Conservation (phyloP, 2,329 filamentous ascomycete species). For the Penicillium brasilianum region DNA sequence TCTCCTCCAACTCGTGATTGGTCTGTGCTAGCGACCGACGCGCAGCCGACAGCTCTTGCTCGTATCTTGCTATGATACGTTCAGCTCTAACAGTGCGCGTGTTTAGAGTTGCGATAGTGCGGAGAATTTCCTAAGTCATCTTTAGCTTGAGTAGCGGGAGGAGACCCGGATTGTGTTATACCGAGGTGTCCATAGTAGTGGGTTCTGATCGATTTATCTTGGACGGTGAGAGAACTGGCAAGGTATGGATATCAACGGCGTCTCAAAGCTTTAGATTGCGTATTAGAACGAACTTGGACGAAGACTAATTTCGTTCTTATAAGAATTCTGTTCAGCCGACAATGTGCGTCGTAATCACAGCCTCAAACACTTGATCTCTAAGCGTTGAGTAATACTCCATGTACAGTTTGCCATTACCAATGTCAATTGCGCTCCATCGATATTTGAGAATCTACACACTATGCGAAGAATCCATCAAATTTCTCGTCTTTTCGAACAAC, state of each 20-base stretch:
- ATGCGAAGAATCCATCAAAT: not conserved
- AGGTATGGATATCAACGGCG: not conserved
- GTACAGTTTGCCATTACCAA: not conserved
- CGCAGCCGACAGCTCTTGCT: not conserved
- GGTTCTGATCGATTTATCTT: not conserved
- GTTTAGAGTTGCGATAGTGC: not conserved
- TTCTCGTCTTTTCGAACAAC: not conserved
- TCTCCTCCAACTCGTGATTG: not conserved
- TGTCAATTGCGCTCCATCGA: not conserved
- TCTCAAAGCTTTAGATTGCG: not conserved
- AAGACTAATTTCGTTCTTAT: not conserved
- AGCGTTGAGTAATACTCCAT: not conserved
- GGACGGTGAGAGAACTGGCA: not conserved
- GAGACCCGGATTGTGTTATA: not conserved
- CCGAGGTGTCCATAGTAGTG: not conserved
- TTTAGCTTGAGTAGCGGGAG: not conserved
- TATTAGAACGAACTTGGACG: not conserved
- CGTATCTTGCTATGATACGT: not conserved
- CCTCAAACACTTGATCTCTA: not conserved
- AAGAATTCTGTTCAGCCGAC: not conserved
- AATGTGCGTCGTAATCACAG: not conserved
- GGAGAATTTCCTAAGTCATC: not conserved
- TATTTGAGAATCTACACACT: not conserved
- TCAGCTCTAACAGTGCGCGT: not conserved
- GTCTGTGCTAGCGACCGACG: not conserved